A percentile compares a stretch with the other conserved stretches of the same genome.
Conservation (phyloP, 208 protist species). For the Willaertia magna region DNA sequence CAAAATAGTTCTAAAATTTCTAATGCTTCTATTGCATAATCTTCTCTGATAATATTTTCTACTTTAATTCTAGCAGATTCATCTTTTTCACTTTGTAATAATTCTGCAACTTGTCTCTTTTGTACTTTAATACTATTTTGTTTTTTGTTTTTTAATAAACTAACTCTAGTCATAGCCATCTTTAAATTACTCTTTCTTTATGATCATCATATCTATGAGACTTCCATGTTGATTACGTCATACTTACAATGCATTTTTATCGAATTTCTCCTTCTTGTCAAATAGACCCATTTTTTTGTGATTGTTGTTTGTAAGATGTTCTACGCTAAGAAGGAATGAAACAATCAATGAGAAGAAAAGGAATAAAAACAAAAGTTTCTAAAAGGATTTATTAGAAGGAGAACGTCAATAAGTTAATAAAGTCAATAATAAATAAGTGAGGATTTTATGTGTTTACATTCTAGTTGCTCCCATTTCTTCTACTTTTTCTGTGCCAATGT, state of each 20-base stretch:
- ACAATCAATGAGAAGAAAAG: too few species aligned
- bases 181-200: constrained; percentile 4
- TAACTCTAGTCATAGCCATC: background rate
- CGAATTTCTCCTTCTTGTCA: background rate
- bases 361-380: too few species aligned
- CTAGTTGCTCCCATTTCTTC: background rate
- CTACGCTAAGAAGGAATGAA: too few species aligned
- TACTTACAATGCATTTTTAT: background rate
- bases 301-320: too few species aligned
- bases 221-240: background rate
- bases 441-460: too few species aligned
- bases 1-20: constrained; percentile 12
- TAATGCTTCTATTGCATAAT: background rate
- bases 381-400: too few species aligned
- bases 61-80: constrained; percentile 13
- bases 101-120: background rate
- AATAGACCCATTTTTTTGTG: background rate
- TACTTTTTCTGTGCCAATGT: background rate
- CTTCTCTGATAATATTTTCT: constrained; percentile 6
- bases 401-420: too few species aligned
- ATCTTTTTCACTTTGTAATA: background rate
- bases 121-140: background rate
- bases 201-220: background rate
- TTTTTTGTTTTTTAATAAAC: background rate
- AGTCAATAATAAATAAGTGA: too few species aligned